Evolutionary conservation across 2,329 filamentous ascomycete species (phyloP), one percentile per base, ranked within the genome.

Genomic region (Trichoderma atroviride): DNA sequence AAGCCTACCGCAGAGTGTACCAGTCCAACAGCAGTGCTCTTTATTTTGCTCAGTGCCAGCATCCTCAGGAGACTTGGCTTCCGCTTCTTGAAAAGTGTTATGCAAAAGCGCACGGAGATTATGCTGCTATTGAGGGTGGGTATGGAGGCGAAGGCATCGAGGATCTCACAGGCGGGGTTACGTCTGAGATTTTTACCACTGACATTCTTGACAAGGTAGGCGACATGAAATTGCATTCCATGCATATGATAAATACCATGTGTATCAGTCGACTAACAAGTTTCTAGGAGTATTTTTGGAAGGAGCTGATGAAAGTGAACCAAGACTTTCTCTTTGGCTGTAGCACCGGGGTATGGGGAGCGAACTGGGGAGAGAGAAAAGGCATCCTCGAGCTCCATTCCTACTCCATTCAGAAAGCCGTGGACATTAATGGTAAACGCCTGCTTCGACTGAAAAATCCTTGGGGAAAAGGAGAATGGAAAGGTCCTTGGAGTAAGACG

Each of bases 401-500:
- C 3, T 90, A 90, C 73, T 87, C 87, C 0, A 83, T 91, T 10
- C 87, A 89, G 81, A 84, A 85, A 62, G 86, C 87, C 4, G 83
- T 86, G n/a, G 83, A 83, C 31, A 78, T 87, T 10, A 84, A 85
- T 35, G 85, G 89, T 72, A 83, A 86, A 71, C 86, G 90, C 2
- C 81, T 94, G 1, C 81, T 93, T 3, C 85, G 89, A 62, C 81
- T 93, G 50, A 86, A 84, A 72, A 96, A 96, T 74, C 93, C 93
- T 0, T 96, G 92, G 92, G 93, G 92, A 1, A 88, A 89, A 72
- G 88, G 87, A 37, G 92, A 94, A 79, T 96, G 92, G 92, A 91
- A 87, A 35, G 93, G 93, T 1, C 84, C 91, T 1, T 96, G 92
- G 92, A 90, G 87, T 76, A 71, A 73, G 78, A 72, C 3, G 5